Percentiles rank a stretch among this genome's conserved stretches.
Conservation (phyloP, 2,329 filamentous ascomycete species). For the Dendrostoma leiphaemia region DNA sequence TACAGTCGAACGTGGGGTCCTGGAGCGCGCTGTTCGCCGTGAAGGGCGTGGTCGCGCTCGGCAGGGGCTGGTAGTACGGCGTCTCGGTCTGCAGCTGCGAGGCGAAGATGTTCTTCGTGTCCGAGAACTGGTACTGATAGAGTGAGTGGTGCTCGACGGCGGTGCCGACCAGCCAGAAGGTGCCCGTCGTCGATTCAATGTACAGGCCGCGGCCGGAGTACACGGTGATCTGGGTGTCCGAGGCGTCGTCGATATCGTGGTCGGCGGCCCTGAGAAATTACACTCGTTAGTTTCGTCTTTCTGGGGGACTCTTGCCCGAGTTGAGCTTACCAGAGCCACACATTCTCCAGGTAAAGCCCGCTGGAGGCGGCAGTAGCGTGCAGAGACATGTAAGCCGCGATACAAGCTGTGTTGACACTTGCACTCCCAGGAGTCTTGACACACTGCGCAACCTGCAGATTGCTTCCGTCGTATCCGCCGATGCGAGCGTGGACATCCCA, state of each 20-base stretch:
- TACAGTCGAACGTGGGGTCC: slow-evolving; percentile 54
- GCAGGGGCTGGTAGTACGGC: slow-evolving; percentile 68
- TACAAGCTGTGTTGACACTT: slow-evolving; percentile 29
- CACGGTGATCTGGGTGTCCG: slow-evolving; percentile 45
- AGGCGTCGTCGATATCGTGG: slow-evolving; percentile 34
- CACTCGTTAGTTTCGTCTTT: background rate
- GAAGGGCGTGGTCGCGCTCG: slow-evolving; percentile 58
- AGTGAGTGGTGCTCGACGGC: slow-evolving; percentile 63
- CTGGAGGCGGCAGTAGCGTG: slow-evolving; percentile 35
- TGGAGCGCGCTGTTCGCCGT: slow-evolving; percentile 34
- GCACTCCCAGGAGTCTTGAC: slow-evolving; percentile 46
- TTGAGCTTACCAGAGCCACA: slow-evolving; percentile 40
- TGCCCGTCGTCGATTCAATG: slow-evolving; percentile 43
- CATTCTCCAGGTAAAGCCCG: slow-evolving; percentile 45
- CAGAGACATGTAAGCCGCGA: slow-evolving; percentile 38
- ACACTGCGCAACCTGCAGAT: slow-evolving; percentile 66
- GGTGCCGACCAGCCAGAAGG: slow-evolving; percentile 63
- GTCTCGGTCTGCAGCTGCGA: slow-evolving; percentile 69
- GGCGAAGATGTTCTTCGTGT: slow-evolving; percentile 60
- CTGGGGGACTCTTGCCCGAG: background rate
- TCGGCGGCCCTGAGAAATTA: slow-evolving; percentile 25
- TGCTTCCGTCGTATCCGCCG: slow-evolving; percentile 66
- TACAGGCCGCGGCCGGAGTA: slow-evolving; percentile 49
- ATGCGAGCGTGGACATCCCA: slow-evolving; percentile 78
- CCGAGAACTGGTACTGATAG: slow-evolving; percentile 65